Base-by-base conservation (phyloP, 352 stramenopile genomes). In the Aphanomyces invadans region DNA sequence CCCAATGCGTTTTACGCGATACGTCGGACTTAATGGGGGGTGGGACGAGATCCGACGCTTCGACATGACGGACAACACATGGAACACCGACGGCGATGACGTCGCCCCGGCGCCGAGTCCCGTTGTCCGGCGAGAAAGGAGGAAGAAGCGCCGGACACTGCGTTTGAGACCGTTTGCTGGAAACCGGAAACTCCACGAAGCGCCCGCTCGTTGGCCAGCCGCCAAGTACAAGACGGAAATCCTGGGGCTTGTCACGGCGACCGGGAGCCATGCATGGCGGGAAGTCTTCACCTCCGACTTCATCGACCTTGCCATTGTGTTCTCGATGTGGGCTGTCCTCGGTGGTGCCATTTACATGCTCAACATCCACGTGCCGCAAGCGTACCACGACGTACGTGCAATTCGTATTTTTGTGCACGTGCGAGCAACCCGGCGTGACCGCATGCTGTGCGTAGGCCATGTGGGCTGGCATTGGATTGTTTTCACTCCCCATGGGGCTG, bases 341-440 rank as follows among this genome's bases (percentile, higher is more conserved):
- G 60, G 60, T 5, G 60, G 26, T 17, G 23, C 12, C 31, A 67
- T 67, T 25, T 67, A 67, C 49, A 25, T 59, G 11, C n/a, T 67
- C 21, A 4, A 67, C n/a, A n/a, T 67, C 33, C 28, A 67, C 3
- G 49, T 67, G 45, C 46, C 60, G 9, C n/a, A n/a, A 15, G 60
- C 48, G 60, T 67, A 67, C 49, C 17, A 45, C 17, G 42, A 38
- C 1, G 55, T 65, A 53, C 39, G 45, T 17, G 10, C 15, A 53
- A 53, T n/a, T 39, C 3, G 5, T 12, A 31, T 9, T 52, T 52
- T 5, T 26, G 12, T 17, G 38, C 38, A 45, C 38, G 38, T 45
- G 38, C 38, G 38, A 17, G 9, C 9, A 48, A n/a, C n/a, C 39
- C n/a, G 21, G 17, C n/a, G 15, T 15, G 39, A 19, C 39, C 19